phyloP scores from a whole-genome alignment of 2,329 filamentous ascomycete genomes.

The Passalora sequoiae region DNA sequence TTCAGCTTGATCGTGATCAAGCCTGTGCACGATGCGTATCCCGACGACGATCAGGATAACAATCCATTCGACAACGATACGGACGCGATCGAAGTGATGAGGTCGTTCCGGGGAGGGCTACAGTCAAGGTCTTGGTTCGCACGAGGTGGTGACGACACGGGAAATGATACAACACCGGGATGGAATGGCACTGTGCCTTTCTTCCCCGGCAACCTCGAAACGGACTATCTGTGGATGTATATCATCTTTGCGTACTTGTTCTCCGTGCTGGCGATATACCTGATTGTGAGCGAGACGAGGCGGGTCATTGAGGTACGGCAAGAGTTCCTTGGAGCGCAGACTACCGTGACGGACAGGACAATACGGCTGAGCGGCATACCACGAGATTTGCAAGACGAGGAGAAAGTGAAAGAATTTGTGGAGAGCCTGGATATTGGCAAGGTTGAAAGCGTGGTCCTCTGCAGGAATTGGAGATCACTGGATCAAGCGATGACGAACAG shows the following conservation, averaged over 20 bases:
- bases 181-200: conserved; percentile 11
- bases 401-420: conserved; percentile 77
- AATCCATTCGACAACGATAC: conserved; percentile 21
- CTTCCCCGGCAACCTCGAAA: conserved; percentile 32
- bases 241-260: conserved; percentile 94
- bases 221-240: conserved; percentile 81
- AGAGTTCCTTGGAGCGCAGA: conserved; percentile 86
- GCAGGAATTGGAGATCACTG: conserved; percentile 77
- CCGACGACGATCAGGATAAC: conserved; percentile 35
- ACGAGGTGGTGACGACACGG: conserved; percentile 7
- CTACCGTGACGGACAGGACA: conserved; percentile 91
- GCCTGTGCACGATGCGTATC: conserved; percentile 73
- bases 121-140: conserved; percentile 7
- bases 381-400: conserved; percentile 68
- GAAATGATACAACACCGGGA: conserved; percentile 2
- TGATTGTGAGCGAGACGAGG: conserved; percentile 76
- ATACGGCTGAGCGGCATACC: conserved; percentile 90
- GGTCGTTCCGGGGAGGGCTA: conserved; percentile 9
- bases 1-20: conserved; percentile 76
- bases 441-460: conserved; percentile 81
- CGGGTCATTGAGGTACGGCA: conserved; percentile 82
- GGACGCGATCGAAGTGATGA: conserved; percentile 6
- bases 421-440: conserved; percentile 84
- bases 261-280: conserved; percentile 71
- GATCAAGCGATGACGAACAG: conserved; percentile 69